Percentiles rank a stretch among this genome's conserved stretches.
Evolutionary conservation across 805 yeast species (phyloP).

Genomic region (Candida maesae): DNA sequence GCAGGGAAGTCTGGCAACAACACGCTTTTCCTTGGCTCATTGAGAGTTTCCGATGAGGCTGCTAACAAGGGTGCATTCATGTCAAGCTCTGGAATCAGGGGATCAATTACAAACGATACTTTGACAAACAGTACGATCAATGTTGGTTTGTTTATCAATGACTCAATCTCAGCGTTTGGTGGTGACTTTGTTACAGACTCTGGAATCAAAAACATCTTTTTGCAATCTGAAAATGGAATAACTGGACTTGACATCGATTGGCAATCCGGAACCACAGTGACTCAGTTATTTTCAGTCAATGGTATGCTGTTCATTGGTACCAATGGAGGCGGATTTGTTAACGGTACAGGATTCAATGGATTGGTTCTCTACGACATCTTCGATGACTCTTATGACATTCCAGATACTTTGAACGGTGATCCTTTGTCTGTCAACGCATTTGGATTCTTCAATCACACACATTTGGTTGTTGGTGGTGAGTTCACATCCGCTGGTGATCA

Average conservation of each 20-base stretch:
- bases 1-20: slow-evolving; percentile 15
- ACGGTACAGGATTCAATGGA: slow-evolving; percentile 35
- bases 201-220: slow-evolving; percentile 20
- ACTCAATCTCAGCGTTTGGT: slow-evolving; percentile 50
- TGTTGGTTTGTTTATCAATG: slow-evolving; percentile 42
- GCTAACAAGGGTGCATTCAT: slow-evolving; percentile 19
- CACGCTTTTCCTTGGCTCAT: slow-evolving; percentile 26
- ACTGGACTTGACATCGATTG: slow-evolving; percentile 28
- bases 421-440: slow-evolving; percentile 39
- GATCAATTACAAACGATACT: slow-evolving; percentile 20
- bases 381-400: slow-evolving; percentile 22
- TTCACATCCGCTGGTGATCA: slow-evolving; percentile 56
- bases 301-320: slow-evolving; percentile 40
- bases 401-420: slow-evolving; percentile 21
- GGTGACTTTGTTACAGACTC: slow-evolving; percentile 45
- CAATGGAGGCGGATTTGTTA: slow-evolving; percentile 34
- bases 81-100: slow-evolving; percentile 9
- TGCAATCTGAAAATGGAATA: slow-evolving; percentile 26
- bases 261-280: slow-evolving; percentile 19
- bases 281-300: slow-evolving; percentile 16
- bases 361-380: slow-evolving; percentile 50
- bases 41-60: slow-evolving; percentile 19
- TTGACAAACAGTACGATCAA: slow-evolving; percentile 24
- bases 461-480: slow-evolving; percentile 69
- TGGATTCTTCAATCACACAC: slow-evolving; percentile 30